phyloP scores from a whole-genome alignment of 768 basidiomycete species.

The Auricularia auricula-judae region DNA sequence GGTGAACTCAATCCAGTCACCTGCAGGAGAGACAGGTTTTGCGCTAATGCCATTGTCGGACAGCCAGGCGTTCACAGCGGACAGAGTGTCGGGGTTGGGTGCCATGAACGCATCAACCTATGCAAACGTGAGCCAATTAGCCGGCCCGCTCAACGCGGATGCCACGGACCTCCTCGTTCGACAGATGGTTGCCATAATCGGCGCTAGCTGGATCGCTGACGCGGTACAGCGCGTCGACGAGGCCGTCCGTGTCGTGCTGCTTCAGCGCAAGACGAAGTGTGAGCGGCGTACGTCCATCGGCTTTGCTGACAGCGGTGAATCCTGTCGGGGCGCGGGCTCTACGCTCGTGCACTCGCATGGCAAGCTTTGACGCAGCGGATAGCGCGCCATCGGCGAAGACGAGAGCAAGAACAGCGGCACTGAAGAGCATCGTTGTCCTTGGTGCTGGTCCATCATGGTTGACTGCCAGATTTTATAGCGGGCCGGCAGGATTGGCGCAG shows the following conservation, averaged over 20 bases:
- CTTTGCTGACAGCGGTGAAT: neutral
- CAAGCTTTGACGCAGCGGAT: too few relatives aligned
- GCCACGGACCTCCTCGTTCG: neutral
- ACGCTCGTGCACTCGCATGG: neutral
- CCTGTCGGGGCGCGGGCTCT: neutral
- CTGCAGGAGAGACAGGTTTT: slow-evolving; percentile 4
- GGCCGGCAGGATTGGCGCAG: too few relatives aligned
- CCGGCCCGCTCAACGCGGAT: neutral
- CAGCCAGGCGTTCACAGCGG: slow-evolving; percentile 7
- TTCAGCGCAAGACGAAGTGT: neutral
- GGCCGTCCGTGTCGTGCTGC: neutral
- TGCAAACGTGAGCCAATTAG: neutral
- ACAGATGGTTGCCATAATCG: neutral
- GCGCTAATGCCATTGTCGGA: slow-evolving; percentile 1
- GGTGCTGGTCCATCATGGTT: too few relatives aligned
- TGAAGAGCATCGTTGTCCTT: too few relatives aligned
- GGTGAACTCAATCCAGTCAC: slow-evolving; percentile 26
- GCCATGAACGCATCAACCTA: slow-evolving; percentile 7
- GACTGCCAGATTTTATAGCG: too few relatives aligned
- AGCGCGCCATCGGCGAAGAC: too few relatives aligned
- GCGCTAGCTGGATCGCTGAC: neutral
- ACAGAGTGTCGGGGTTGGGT: slow-evolving; percentile 3
- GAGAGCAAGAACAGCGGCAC: too few relatives aligned
- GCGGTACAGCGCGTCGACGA: neutral
- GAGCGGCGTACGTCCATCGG: neutral